Evolutionary conservation across 805 yeast genomes (phyloP), one percentile per base, ranked within the genome.

Genomic region (Yarrowia porcina): DNA sequence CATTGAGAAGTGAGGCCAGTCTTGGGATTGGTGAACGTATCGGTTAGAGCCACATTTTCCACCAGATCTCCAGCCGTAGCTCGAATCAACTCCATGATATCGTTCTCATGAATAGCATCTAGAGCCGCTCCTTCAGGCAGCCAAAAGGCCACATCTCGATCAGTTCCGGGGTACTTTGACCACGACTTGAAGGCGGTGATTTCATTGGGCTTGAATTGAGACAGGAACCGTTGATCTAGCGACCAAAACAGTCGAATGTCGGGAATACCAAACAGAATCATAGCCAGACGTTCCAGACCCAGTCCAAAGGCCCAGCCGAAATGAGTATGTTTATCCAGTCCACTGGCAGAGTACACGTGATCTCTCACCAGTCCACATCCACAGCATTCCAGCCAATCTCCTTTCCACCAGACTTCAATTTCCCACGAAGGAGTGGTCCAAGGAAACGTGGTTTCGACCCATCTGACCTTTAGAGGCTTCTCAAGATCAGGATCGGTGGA

Each of bases 401-500:
- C 96, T 72, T 91, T 89, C 97, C 98, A 94, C 92, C 96, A 91
- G 4, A 94, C 97, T 75, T 94, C 99, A 68, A 96, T 90, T 71
- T 94, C 97, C 96, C 96, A 94, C 44, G 96, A 89, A 3, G 99
- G 99, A 1, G 96, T 85, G 2, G 99, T 94, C 97, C 98, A 94
- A 3, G 99, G 99, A 77, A 94, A 94, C 70, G 86, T 90, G 0
- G 94, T 96, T 70, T 90, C 96, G 33, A 91, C 88, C 99, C 99
- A 94, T 68, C 98, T 81, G 18, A 92, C 89, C 70, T 83, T 86
- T 65, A 94, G 79, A 7, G 96, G 96, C 68, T 86, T 87, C 64
- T 84, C 80, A 66, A 86, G 73, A 67, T 85, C 87, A 5, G 81
- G 84, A 62, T 82, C 84, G 1, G 78, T 74, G 1, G 83, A 78